Evolutionary conservation across 805 yeast species (phyloP).

Genomic region (Zygosaccharomyces bailii): DNA sequence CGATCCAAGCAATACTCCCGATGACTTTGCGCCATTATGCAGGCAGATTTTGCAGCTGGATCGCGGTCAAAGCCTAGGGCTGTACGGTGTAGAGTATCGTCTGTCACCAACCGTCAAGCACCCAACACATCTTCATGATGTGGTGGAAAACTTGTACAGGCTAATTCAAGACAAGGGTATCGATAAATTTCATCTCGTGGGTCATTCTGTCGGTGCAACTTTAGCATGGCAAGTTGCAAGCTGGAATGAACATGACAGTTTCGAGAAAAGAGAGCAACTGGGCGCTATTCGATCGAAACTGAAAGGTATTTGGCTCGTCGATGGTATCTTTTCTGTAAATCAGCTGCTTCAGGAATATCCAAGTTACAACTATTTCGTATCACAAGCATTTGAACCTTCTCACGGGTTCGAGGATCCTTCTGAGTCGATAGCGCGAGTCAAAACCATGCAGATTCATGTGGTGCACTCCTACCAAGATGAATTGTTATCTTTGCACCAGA

Average conservation of each 20-base stretch:
- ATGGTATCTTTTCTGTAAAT: constrained; percentile 64
- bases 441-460: constrained; percentile 34
- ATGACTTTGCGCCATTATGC: constrained; percentile 46
- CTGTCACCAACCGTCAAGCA: constrained; percentile 59
- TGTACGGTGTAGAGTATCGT: constrained; percentile 55
- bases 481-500: constrained; percentile 52
- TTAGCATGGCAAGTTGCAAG: constrained; percentile 50
- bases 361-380: constrained; percentile 51
- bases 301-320: constrained; percentile 44
- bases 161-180: constrained; percentile 27
- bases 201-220: constrained; percentile 84
- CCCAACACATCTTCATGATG: constrained; percentile 61
- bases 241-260: constrained; percentile 3
- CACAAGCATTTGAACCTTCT: constrained; percentile 49
- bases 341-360: constrained; percentile 60
- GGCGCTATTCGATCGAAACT: constrained; percentile 15
- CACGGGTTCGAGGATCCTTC: constrained; percentile 25
- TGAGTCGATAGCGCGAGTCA: constrained; percentile 10
- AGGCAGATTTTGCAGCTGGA: constrained; percentile 17
- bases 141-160: constrained; percentile 41
- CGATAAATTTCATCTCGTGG: constrained; percentile 42
- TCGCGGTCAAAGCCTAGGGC: constrained; percentile 8
- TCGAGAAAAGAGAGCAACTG: constrained; percentile 7
- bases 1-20: constrained; percentile 57
- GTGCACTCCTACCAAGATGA: constrained; percentile 69